Base-by-base conservation (phyloP, 495 filamentous ascomycete genomes). In the Aspergillus bridgeri region DNA sequence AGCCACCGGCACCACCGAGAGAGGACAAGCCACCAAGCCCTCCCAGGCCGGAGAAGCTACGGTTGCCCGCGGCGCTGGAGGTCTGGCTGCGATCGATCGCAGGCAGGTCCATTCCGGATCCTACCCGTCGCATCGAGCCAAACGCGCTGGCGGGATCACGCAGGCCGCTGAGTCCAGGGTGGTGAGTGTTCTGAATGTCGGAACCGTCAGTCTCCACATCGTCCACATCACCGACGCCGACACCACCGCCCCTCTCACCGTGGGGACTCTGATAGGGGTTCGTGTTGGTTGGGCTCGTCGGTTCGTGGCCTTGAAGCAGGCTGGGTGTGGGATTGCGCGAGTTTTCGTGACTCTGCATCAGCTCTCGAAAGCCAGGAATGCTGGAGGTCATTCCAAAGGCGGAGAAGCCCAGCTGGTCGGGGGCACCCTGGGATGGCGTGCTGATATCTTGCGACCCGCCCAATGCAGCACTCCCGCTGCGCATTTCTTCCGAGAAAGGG, bases 201-300 rank as follows among this genome's bases (percentile, higher is more conserved):
- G 79, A 80, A 17, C 77, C 79, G 60, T 87, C 84, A 9, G 77
- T 75, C 44, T 85, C 85, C 44, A 75, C 70, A 58, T 92, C 88
- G 24, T 91, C 88, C 3, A 81, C 78, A 22, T 91, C 86, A 15
- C 33, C 13, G 5, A 38, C 13, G 33, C 33, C 33, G 1, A 13
- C 33, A 13, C 33, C 33, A 13, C 33, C 33, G 0, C 78, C 79
- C 29, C 85, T 84, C 18, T 92, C 89, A n/a, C 83, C 87, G n/a
- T 89, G 85, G 8, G 94, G 95, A 69, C 93, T 98, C 61, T 89
- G 89, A 65, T 92, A 98, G n/a, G 94, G 95, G 70, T 98, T 98
- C 1, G 94, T 98, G 59, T 96, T 91, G 0, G 93, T 94, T 38
- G 94, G 95, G 65, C 95, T 98, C 59, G 89, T 82, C 6, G 87